Conservation (phyloP, 768 basidiomycete species). For the Macrocybe gigantea region DNA sequence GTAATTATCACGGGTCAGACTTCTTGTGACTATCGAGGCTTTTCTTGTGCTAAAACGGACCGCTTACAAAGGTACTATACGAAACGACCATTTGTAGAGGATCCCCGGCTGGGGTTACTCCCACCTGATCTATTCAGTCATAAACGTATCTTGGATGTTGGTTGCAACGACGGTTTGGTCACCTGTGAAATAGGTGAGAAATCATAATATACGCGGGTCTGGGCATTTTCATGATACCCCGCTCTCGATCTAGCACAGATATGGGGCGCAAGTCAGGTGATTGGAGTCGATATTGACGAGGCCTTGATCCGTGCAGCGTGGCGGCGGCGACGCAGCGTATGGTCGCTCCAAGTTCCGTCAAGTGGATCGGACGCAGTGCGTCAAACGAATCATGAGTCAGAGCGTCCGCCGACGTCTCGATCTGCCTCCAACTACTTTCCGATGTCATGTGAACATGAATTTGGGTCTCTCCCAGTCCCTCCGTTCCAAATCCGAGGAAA, state of each 20-base stretch:
- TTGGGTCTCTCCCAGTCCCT: conserved; percentile 71
- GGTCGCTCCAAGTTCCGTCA: conserved; percentile 58
- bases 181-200: conserved; percentile 77
- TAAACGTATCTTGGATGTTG: conserved; percentile 71
- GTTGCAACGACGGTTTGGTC: conserved; percentile 84
- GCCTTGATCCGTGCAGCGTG: conserved; percentile 71
- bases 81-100: conserved; percentile 57
- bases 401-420: background rate
- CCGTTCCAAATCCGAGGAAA: conserved; percentile 24
- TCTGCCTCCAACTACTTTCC: conserved; percentile 59
- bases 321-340: conserved; percentile 61
- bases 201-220: background rate
- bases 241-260: conserved; percentile 46
- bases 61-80: conserved; percentile 56
- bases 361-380: background rate
- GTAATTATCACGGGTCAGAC: conserved; percentile 70
- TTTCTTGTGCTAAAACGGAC: conserved; percentile 1
- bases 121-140: conserved; percentile 45
- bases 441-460: conserved; percentile 65
- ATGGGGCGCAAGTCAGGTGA: conserved; percentile 55
- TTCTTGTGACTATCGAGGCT: background rate
- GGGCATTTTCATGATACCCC: background rate
- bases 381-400: too few relatives aligned
- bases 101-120: conserved; percentile 63
- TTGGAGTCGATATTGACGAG: conserved; percentile 85